Conservation (phyloP, 1,139 yeast genomes). For the Torulaspora pretoriensis region DNA sequence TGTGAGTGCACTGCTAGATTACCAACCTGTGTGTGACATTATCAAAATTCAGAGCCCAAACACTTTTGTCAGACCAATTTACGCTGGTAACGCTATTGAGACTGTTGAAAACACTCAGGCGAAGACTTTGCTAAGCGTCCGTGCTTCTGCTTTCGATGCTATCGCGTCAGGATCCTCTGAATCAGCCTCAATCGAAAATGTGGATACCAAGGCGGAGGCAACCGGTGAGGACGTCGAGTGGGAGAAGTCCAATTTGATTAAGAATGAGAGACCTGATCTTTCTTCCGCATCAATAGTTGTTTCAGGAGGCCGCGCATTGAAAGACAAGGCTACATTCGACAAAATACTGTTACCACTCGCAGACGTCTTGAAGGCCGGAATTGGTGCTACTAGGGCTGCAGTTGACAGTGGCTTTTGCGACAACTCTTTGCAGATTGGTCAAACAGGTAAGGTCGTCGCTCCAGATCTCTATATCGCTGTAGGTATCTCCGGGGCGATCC, state of each 20-base stretch:
- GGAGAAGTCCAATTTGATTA: slow-evolving; percentile 47
- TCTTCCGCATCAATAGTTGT: slow-evolving; percentile 78
- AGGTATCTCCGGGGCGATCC: slow-evolving; percentile 96
- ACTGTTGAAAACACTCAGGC: slow-evolving; percentile 72
- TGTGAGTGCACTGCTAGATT: slow-evolving; percentile 76
- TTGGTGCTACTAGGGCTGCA: slow-evolving; percentile 98
- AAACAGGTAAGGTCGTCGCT: slow-evolving; percentile 96
- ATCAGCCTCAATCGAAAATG: slow-evolving; percentile 51
- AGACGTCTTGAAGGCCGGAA: slow-evolving; percentile 73
- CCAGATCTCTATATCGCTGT: slow-evolving; percentile 91
- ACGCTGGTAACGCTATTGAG: slow-evolving; percentile 90
- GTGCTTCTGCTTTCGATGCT: slow-evolving; percentile 81
- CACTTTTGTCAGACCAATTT: slow-evolving; percentile 88
- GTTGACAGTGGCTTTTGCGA: slow-evolving; percentile 96
- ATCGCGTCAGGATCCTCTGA: slow-evolving; percentile 42
- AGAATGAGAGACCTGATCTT: slow-evolving; percentile 87
- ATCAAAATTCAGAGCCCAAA: slow-evolving; percentile 58
- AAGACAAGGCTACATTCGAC: slow-evolving; percentile 84
- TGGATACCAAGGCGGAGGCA: slow-evolving; percentile 26
- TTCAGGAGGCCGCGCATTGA: slow-evolving; percentile 92
- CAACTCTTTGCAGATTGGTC: slow-evolving; percentile 97
- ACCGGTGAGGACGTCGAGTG: slow-evolving; percentile 19
- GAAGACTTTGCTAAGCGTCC: slow-evolving; percentile 63
- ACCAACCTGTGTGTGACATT: slow-evolving; percentile 84
- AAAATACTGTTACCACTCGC: slow-evolving; percentile 78